Conservation (phyloP, 2,329 filamentous ascomycete species). For the Phaeoacremonium minimum region DNA sequence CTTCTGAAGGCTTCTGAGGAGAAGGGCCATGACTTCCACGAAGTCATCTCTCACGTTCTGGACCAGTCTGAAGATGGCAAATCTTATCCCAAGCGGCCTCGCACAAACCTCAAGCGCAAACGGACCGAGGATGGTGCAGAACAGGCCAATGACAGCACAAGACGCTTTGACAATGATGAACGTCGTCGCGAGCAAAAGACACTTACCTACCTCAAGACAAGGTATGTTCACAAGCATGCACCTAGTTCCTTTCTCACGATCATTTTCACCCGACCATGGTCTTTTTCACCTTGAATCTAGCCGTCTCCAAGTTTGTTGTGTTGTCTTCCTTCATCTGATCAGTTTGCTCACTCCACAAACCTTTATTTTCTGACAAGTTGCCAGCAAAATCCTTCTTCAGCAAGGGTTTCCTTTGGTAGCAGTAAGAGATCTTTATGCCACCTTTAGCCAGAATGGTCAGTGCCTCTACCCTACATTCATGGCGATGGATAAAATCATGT, state of each 20-base stretch:
- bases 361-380: slow-evolving; percentile 2
- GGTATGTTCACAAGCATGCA: slow-evolving; percentile 5
- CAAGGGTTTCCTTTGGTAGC: slow-evolving; percentile 28
- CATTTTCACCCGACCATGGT: no score
- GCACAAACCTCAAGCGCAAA: slow-evolving; percentile 34
- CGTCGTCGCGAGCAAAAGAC: slow-evolving; percentile 8
- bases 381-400: slow-evolving; percentile 21
- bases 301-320: no score
- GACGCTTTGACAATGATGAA: slow-evolving; percentile 14
- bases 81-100: slow-evolving; percentile 27
- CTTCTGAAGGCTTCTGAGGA: slow-evolving; percentile 21
- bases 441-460: slow-evolving; percentile 16
- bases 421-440: slow-evolving; percentile 14
- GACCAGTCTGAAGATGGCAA: slow-evolving; percentile 31
- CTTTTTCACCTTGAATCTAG: no score
- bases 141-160: slow-evolving; percentile 9
- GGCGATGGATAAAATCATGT: slow-evolving; percentile 19
- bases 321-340: no score
- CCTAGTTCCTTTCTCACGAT: no score
- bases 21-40: slow-evolving; percentile 20
- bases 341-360: no score
- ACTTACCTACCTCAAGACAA: slow-evolving; percentile 10
- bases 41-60: slow-evolving; percentile 31
- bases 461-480: slow-evolving; percentile 29
- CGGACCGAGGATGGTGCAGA: slow-evolving; percentile 17